Evolutionary conservation across 805 yeast species (phyloP), one percentile per base, ranked within the genome.

Genomic region (Kazachstania viticola): DNA sequence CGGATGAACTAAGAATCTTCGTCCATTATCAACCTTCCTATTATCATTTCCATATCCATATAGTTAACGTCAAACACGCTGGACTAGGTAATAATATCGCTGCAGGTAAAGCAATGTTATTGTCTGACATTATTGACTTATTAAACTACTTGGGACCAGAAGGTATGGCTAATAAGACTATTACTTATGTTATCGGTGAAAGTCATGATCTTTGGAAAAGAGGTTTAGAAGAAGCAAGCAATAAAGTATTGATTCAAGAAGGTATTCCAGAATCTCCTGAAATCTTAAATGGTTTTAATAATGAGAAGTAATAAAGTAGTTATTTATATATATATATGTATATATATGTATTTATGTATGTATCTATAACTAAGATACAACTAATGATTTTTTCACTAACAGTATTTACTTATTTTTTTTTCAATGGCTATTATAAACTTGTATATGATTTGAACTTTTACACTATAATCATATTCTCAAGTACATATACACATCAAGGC

Each of bases 11-110:
- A 42, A 69, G 94, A 38, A 53, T 85, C 1, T 91, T 81, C 49
- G 67, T 91, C 30, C 99, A 91, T 61, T 81, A 91, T 54, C 97
- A 87, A 44, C 99, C 99, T 0, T 80, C 95, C 0, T 91, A 88
- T 55, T 91, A 91, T 51, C 98, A 91, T 50, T 79, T 91, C 63
- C 99, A 91, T 51, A 69, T 91, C 14, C 99, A 91, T 54, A 77
- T 83, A 9, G 94, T 84, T 13, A 79, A 81, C 45, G 65, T 80
- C 4, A 64, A 58, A 13, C 82, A 81, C 44, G 73, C 71, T 2
- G 83, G 91, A 1, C 46, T 79, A 34, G 75, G 87, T 28, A 66
- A 69, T 42, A 75, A 94, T 29, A 67, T 82, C 49, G 58, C 72
- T 9, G 71, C 68, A 1, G 97, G 97, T 3, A 81, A 80, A 48